Evolutionary conservation across 1,284 basidiomycete genomes (phyloP).

Genomic region (Ganoderma lingzhi): DNA sequence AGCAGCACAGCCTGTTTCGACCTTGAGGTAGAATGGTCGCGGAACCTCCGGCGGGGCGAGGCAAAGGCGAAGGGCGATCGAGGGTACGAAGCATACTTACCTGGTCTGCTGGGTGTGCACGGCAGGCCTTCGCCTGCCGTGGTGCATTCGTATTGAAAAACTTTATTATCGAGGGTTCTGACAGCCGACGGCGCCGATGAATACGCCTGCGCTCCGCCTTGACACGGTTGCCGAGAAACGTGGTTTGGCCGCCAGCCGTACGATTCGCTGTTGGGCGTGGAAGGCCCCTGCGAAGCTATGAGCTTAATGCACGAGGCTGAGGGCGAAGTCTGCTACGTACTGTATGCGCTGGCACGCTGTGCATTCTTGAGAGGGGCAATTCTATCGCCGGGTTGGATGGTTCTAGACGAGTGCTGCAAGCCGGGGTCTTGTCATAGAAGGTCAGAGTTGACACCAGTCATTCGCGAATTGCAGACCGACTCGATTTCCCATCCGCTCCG

Average conservation of each 20-base stretch:
- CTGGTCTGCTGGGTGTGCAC: background rate
- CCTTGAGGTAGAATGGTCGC: background rate
- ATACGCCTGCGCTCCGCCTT: background rate
- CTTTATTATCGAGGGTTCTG: background rate
- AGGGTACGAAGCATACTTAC: conserved; percentile 2
- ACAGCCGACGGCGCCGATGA: background rate
- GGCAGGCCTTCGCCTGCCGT: background rate
- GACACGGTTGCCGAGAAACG: background rate
- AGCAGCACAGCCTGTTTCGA: background rate
- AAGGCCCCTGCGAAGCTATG: background rate
- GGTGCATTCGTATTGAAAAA: background rate
- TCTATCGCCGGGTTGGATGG: background rate
- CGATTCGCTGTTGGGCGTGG: background rate
- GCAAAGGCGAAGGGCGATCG: conserved; percentile 7
- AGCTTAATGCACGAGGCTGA: conserved; percentile 7
- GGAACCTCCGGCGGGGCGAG: background rate
- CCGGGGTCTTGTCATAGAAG: background rate
- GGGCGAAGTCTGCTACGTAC: background rate
- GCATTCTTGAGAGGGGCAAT: background rate
- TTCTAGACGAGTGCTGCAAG: background rate
- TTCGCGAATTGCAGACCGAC: background rate
- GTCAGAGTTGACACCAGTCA: background rate
- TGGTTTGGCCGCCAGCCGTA: background rate
- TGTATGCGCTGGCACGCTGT: background rate
- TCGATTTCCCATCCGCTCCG: background rate